Evolutionary conservation across 148 eudicot genomes (phyloP), one percentile per base, ranked within the genome.

Genomic region (Vaccinium corymbosum): DNA sequence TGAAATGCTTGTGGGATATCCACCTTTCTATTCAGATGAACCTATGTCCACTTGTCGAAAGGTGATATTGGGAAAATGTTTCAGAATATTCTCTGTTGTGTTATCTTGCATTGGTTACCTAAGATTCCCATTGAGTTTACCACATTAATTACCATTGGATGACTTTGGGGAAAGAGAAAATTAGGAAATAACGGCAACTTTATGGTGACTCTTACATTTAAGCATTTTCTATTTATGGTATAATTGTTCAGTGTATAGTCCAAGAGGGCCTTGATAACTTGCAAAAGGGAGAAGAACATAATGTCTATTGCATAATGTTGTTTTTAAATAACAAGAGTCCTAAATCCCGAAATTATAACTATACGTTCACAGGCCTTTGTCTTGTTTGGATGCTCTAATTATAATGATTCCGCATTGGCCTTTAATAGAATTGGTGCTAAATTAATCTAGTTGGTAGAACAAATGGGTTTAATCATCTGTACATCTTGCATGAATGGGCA

Each of bases 1-100:
- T 88, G 99, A 97, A 90, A 97, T 97, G 99, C 99, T 97, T 77
- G 99, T 97, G 62, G 99, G 99, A 70, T 97, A 92, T 86, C 99
- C 99, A 27, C 99, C 99, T 7, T 97, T 97, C 81, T 97, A 97
- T 85, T 97, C 99, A 59, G 99, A 97, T 88, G 99, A 97, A 78
- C 98, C 99, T 48, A 97, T 97, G 99, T 92, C 97, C 48, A 97
- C 99, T 78, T 97, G 99, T 87, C 93, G 98, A 79, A 97, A 97
- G 99, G 99, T 97, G 87, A 29, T 86, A 79, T 80, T 88, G 57
- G 74, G n/a, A 32, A 79, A 79, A 48, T 55, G n/a, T 35, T 57
- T 25, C 10, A 6, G 22, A 22, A 8, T 56, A n/a, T 82, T 25
- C 25, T 52, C 20, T 78, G 29, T n/a, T 1, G 22, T 76, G 20